phyloP scores from a whole-genome alignment of 139 green algal genomes.

The Edaphochlamys debaryana region DNA sequence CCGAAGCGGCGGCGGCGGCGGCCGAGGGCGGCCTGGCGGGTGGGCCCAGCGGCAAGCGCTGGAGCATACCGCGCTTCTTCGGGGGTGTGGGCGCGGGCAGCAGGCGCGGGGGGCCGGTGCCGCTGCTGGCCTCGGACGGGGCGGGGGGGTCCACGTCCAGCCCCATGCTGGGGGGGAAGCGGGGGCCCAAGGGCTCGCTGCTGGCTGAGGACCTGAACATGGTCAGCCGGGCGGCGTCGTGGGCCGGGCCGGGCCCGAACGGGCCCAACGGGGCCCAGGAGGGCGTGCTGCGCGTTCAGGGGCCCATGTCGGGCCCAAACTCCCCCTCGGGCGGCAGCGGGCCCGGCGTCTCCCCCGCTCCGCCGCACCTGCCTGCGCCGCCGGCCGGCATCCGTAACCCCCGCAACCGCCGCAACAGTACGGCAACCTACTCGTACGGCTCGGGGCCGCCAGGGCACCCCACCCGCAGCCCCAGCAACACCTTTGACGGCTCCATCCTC shows the following conservation, averaged over 20 bases:
- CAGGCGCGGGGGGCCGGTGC: not conserved
- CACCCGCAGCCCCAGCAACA: not conserved
- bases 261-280: too few species aligned
- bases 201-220: slow-evolving; percentile 1
- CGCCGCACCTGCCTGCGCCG: not conserved
- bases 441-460: too few species aligned
- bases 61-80: not conserved
- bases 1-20: too few species aligned
- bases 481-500: not conserved
- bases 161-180: not conserved
- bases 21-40: too few species aligned
- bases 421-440: too few species aligned
- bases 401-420: slow-evolving; percentile 3
- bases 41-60: not conserved
- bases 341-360: not conserved
- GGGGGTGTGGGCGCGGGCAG: too few species aligned
- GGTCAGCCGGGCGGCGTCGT: slow-evolving; percentile 12
- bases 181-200: not conserved
- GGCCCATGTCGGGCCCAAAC: too few species aligned
- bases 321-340: not conserved
- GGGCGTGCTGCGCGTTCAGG: too few species aligned
- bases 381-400: not conserved
- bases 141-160: too few species aligned
- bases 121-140: not conserved
- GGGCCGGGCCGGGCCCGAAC: not conserved